phyloP scores from a whole-genome alignment of 1,284 basidiomycete genomes.

The Anthracocystis walkeri region DNA sequence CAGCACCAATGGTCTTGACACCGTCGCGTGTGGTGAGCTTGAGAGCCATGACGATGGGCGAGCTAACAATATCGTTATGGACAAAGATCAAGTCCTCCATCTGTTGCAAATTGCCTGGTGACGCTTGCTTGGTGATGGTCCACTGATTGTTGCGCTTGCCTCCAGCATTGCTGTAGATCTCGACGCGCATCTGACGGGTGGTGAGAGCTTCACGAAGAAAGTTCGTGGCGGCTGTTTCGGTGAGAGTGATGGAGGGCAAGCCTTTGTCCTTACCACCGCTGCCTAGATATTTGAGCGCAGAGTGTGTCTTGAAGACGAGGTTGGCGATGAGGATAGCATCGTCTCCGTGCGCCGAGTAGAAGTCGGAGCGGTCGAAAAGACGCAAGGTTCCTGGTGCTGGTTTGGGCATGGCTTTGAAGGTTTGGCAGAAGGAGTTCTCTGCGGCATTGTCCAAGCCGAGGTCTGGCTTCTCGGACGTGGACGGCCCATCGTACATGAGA shows the following conservation, averaged over 20 bases:
- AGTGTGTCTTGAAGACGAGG: slow-evolving; percentile 74
- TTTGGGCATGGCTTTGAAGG: slow-evolving; percentile 55
- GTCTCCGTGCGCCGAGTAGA: slow-evolving; percentile 86
- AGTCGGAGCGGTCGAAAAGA: slow-evolving; percentile 75
- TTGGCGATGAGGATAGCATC: slow-evolving; percentile 90
- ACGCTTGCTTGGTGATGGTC: slow-evolving; percentile 84
- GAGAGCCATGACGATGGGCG: slow-evolving; percentile 91
- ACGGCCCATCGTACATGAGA: slow-evolving; percentile 62
- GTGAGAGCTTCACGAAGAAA: slow-evolving; percentile 92
- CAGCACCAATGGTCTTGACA: slow-evolving; percentile 72
- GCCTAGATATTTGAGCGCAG: slow-evolving; percentile 67
- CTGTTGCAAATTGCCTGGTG: slow-evolving; percentile 92
- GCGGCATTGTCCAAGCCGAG: slow-evolving; percentile 56
- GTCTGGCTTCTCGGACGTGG: slow-evolving; percentile 57
- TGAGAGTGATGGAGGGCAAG: slow-evolving; percentile 77
- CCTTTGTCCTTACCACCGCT: slow-evolving; percentile 48
- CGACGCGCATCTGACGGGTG: slow-evolving; percentile 88
- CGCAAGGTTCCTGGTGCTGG: slow-evolving; percentile 60
- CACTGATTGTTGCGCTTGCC: slow-evolving; percentile 77
- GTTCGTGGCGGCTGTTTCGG: slow-evolving; percentile 82
- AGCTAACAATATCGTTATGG: slow-evolving; percentile 82
- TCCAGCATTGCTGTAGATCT: slow-evolving; percentile 77
- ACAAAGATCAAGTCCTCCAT: slow-evolving; percentile 93
- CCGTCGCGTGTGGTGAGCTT: slow-evolving; percentile 78
- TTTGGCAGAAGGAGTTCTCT: slow-evolving; percentile 59